phyloP scores from a whole-genome alignment of 805 yeast species.

The Candida coquimbonensis region DNA sequence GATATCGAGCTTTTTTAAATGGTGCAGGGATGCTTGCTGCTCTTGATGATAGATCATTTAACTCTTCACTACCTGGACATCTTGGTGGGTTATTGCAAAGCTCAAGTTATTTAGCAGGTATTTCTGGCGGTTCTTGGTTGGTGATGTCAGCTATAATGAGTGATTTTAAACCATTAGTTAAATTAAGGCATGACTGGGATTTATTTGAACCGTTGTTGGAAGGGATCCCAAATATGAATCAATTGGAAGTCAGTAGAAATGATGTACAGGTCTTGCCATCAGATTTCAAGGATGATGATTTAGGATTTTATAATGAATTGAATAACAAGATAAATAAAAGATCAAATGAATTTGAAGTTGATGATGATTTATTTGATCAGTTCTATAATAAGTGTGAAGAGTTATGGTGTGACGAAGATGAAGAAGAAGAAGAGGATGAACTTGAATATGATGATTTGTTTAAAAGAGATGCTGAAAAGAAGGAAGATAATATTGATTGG shows the following conservation, averaged over 20 bases:
- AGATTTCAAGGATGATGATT: constrained; percentile 15
- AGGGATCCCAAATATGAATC: constrained; percentile 52
- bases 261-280: constrained; percentile 22
- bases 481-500: constrained; percentile 14
- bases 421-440: constrained; percentile 9
- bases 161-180: constrained; percentile 32
- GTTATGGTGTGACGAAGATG: constrained; percentile 2
- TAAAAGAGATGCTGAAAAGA: constrained; percentile 1
- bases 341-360: background rate
- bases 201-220: constrained; percentile 41
- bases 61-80: constrained; percentile 43
- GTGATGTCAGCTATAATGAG: constrained; percentile 32
- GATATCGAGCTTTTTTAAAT: constrained; percentile 78
- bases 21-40: constrained; percentile 86
- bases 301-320: constrained; percentile 19
- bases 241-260: constrained; percentile 24
- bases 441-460: background rate
- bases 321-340: constrained; percentile 9
- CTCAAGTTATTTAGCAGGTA: constrained; percentile 64
- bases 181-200: constrained; percentile 33
- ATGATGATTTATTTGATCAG: constrained; percentile 12
- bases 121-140: constrained; percentile 85
- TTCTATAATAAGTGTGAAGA: constrained; percentile 18
- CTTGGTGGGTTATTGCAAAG: constrained; percentile 72
- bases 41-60: constrained; percentile 62